Evolutionary conservation across 169 alveolate genomes (phyloP), one percentile per base, ranked within the genome.

Genomic region (Cryptosporidium bovis): DNA sequence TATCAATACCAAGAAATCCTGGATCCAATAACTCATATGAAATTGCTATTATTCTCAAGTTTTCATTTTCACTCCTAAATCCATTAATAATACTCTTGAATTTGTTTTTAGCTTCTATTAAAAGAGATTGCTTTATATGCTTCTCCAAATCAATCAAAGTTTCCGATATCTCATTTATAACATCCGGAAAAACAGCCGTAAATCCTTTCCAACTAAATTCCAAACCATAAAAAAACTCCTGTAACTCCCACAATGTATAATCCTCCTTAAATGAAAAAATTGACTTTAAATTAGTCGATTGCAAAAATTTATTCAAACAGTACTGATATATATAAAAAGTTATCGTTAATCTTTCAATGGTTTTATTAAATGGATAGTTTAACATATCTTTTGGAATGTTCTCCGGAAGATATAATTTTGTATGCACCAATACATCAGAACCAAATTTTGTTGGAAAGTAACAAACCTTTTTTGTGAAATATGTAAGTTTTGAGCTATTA

Each of bases 201-300:
- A 31, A 69, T 8, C 83, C 83, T 33, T 55, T 69, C 83, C 83
- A 69, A 33, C 40, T 69, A 40, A 69, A 69, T 40, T 69, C 83
- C 7, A 69, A 31, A 2, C 83, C 83, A 33, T 69, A 69, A 46
- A 53, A 69, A 48, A 69, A 69, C 24, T 69, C 83, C 20, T 69
- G 83, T 4, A 69, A 4, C 12, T 69, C 83, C 83, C 83, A 69
- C 31, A 51, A 64, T 15, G 51, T 27, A 18, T 69, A 69, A 29
- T 24, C 51, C 36, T 34, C 60, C 31, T 69, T 64, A 53, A 69
- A 69, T 12, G 13, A 13, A 15, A 69, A 69, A 46, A 20, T 69
- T n/a, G 51, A 51, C 18, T 24, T 69, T 40, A 69, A 20, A 29
- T 53, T 5, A 16, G 53, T 50, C 5, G 83, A 64, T 13, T 16